Base-by-base conservation (phyloP, 495 filamentous ascomycete genomes). In the Cairneyella variabilis region DNA sequence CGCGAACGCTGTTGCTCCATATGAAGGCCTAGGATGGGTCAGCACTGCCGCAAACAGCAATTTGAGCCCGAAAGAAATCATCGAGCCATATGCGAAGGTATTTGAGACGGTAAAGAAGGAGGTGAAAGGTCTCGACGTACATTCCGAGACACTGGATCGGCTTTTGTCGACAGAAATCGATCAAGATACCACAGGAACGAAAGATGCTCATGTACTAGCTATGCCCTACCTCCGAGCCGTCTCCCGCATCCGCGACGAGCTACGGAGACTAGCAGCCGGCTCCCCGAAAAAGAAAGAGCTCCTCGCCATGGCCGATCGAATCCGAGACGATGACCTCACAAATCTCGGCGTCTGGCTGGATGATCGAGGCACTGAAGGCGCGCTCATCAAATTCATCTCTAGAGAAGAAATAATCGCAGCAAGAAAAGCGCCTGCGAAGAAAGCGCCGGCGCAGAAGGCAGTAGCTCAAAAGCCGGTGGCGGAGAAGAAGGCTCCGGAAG, bases 311-410 rank as follows among this genome's bases (percentile, higher is more conserved):
- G 91, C 85, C 59, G 92, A 96, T 63, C 75, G 78, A 4, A 77
- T 97, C 41, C 86, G 92, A 22, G 86, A 97, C 60, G 70, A 79
- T 22, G 82, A 89, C 48, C 82, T 97, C 26, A 89, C 86, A 46
- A 77, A 89, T 42, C 71, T 91, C 0, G 89, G 83, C 17, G 82
- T 97, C 20, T 91, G 93, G 56, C 83, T 97, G 9, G 92, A 97
- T 62, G 92, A 97, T 62, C 83, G 89, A 14, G 56, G 61, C 11
- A 76, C 75, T 28, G 74, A 74, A 54, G 84, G 86, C 0, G 89
- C 92, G 14, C 72, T 97, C 1, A 80, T 97, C 57, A 89, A 91
- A 48, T 91, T 89, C n/a, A 77, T 95, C 11, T 76, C 79, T 0
- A 79, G 85, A 0, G 79, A 83, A 46, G 85, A 89, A 59, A 88